Conservation (phyloP, 345 rosid genomes). For the Trapa incisa region DNA sequence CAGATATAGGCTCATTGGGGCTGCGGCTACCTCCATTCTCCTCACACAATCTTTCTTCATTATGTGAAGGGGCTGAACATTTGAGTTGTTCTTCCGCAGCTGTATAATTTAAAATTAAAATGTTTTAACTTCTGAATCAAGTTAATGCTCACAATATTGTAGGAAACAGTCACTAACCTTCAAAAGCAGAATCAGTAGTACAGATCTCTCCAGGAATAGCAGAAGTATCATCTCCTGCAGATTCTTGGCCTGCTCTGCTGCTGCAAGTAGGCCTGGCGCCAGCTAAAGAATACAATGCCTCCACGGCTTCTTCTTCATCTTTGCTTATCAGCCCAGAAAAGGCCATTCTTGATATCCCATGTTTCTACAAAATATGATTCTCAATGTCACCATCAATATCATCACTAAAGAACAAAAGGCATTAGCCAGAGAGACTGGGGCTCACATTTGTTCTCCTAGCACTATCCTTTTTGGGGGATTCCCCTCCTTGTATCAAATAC, state of each 20-base stretch:
- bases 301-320: constrained; percentile 92
- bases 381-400: neutral
- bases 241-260: constrained; percentile 10
- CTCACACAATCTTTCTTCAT: constrained; percentile 13
- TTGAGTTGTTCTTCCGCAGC: constrained; percentile 15
- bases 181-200: constrained; percentile 3
- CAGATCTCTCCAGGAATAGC: constrained; percentile 19
- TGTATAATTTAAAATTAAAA: constrained; percentile 10
- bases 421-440: neutral
- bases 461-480: constrained; percentile 27
- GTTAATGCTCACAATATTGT: neutral
- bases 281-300: constrained; percentile 71
- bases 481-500: constrained; percentile 22
- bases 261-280: constrained; percentile 10
- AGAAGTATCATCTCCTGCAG: constrained; percentile 16
- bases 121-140: neutral
- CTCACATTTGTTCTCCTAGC: constrained; percentile 32
- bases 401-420: neutral
- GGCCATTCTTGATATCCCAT: constrained; percentile 3
- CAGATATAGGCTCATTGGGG: constrained; percentile 12
- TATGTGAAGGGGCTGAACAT: constrained; percentile 10
- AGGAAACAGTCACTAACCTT: constrained; percentile 14
- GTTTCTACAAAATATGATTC: neutral
- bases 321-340: constrained; percentile 49
- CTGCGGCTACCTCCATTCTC: constrained; percentile 11